Evolutionary conservation across 225 moss, liverwort and hornwort genomes (phyloP).

Genomic region (Sphagnum tenellum): DNA sequence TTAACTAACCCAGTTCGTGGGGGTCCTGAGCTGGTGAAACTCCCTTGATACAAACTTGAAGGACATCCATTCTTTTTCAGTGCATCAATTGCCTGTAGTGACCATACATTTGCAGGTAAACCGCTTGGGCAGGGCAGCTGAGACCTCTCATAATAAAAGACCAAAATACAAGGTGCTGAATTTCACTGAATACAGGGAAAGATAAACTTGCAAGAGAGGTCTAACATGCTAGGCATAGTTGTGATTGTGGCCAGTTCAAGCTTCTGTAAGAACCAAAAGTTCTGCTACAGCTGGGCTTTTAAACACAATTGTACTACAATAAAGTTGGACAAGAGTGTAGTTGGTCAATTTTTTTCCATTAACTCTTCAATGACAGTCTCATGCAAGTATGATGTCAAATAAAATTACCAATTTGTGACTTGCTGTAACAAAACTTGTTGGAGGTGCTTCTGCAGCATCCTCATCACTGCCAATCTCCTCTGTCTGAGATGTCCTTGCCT

Average conservation of each 20-base stretch:
- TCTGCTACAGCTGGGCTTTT: too few species aligned
- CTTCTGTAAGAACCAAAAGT: too few species aligned
- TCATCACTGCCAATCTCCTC: slow-evolving; percentile 63
- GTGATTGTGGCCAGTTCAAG: too few species aligned
- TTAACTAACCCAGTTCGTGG: slow-evolving; percentile 50
- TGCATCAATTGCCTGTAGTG: slow-evolving; percentile 58
- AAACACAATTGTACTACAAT: too few species aligned
- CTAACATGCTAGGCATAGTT: neutral
- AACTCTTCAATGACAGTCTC: neutral
- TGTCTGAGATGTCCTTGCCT: slow-evolving; percentile 24
- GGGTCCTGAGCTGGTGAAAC: slow-evolving; percentile 32
- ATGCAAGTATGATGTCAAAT: neutral
- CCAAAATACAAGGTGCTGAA: neutral
- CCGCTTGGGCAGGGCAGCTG: too few species aligned
- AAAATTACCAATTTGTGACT: slow-evolving; percentile 65
- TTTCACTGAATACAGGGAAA: neutral
- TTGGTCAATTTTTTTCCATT: neutral
- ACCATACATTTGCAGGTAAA: too few species aligned
- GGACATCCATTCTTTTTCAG: slow-evolving; percentile 53
- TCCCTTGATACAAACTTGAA: slow-evolving; percentile 40
- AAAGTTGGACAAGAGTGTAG: too few species aligned
- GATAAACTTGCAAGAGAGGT: neutral
- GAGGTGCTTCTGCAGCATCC: slow-evolving; percentile 43
- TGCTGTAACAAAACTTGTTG: slow-evolving; percentile 70
- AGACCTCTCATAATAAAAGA: neutral